Base-by-base conservation (phyloP, 1,284 basidiomycete genomes). In the Pulveroboletus sp. region DNA sequence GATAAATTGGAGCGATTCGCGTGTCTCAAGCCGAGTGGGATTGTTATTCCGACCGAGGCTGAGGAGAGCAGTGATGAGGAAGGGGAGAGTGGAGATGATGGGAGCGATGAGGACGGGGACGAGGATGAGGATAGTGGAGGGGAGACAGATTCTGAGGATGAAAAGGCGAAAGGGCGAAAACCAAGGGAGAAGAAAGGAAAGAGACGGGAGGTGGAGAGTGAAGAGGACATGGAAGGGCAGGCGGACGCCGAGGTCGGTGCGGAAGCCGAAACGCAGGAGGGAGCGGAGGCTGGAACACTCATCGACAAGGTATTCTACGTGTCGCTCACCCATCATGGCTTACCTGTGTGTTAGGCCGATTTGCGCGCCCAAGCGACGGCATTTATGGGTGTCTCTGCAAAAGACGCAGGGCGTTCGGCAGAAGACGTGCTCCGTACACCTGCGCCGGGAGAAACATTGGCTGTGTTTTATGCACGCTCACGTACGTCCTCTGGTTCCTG, bases 391-490 rank as follows among this genome's bases (percentile, higher is more conserved):
- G 86, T 89, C 0, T 72, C 77, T 40, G 44, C 83, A 0, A 90
- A 85, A 65, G 88, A 91, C 61, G 70, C 78, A 3, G 76, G 78
- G 0, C 76, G 84, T 4, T 83, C 87, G 1, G 76, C 81, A 0
- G 91, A 93, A 64, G 93, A 95, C 60, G 72, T 83, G 1, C 68
- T 93, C 44, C 89, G 87, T 57, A 95, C 93, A 0, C 95, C 95
- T 0, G 77, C 89, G 8, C 92, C 93, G 0, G 92, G 93, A n/a
- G 95, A 97, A 70, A 91, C 88, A 0, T 73, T 96, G 9, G 86
- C 91, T 0, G 78, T 82, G 70, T 96, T 96, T 72, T 97, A 95
- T 67, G 84, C 88, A 13, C 83, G 94, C 8, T 88, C 88, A 6
- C 80, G 88, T 84, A 69, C 64, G 84, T 76, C 6, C 21, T 21